Percentiles rank a stretch among this genome's conserved stretches.
These are phyloP conservation scores for Arachis stenosperma DNA, from an alignment of 306 rosid species.

Conservation along the genomic window DNA sequence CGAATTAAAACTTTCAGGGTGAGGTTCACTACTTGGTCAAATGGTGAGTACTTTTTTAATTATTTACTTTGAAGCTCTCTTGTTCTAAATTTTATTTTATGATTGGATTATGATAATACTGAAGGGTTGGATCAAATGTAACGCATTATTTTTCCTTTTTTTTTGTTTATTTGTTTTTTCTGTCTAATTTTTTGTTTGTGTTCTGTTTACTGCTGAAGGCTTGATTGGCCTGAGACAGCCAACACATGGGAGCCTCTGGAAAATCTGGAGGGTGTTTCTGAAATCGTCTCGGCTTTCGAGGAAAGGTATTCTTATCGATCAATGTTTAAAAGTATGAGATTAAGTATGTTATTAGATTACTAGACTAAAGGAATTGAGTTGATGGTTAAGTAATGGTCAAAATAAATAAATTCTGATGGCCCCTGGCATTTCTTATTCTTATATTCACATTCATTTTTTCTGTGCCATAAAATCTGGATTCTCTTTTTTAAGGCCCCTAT, in stretches of 20 bases:
- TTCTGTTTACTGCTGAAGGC: constrained; percentile 50
- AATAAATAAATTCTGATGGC: too few species aligned
- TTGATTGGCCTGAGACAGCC: constrained; percentile 83
- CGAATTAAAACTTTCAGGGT: constrained; percentile 56
- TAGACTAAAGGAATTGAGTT: too few species aligned
- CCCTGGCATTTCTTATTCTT: too few species aligned
- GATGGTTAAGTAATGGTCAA: too few species aligned
- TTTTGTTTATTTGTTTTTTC: not conserved
- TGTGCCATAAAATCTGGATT: not conserved
- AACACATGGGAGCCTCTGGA: constrained; percentile 98
- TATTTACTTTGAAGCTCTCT: not conserved
- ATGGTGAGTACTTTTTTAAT: constrained; percentile 63
- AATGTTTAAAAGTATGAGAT: too few species aligned
- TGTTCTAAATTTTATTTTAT: constrained; percentile 3
- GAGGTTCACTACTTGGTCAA: constrained; percentile 79
- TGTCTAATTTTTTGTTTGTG: constrained; percentile 6
- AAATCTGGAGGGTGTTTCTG: constrained; percentile 70
- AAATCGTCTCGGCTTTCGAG: constrained; percentile 78
- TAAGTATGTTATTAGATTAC: too few species aligned
- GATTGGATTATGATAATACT: constrained; percentile 5
- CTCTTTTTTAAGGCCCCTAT: constrained; percentile 5
- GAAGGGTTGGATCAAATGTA: constrained; percentile 10
- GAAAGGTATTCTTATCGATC: constrained; percentile 51
- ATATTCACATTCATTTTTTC: constrained; percentile 29
- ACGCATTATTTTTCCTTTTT: not conserved